phyloP scores from a whole-genome alignment of 2,329 filamentous ascomycete genomes.

The Clonostachys byssicola region DNA sequence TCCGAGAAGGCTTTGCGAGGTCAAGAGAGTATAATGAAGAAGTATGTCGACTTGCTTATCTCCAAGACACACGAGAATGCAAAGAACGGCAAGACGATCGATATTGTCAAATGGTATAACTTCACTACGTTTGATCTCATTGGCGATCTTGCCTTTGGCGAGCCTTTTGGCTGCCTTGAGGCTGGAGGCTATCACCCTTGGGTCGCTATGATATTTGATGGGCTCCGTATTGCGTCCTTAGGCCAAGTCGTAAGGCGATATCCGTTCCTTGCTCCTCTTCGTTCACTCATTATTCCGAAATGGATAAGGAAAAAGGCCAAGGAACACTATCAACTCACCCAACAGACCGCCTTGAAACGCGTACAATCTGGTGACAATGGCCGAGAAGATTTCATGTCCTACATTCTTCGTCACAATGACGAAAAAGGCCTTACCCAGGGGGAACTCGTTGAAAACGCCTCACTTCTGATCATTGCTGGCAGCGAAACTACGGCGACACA shows the following conservation, averaged over 20 bases:
- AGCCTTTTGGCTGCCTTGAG: constrained; percentile 5
- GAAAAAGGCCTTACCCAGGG: background rate
- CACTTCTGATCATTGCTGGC: too few relatives aligned
- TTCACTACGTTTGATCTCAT: constrained; percentile 3
- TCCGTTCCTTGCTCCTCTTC: too few relatives aligned
- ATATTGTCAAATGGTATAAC: constrained; percentile 10
- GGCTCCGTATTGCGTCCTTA: background rate
- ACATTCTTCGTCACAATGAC: background rate
- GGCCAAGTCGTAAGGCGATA: background rate
- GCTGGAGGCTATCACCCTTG: background rate
- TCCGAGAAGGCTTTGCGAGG: constrained; percentile 17
- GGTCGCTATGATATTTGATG: background rate
- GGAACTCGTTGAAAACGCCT: too few relatives aligned
- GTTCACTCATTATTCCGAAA: background rate
- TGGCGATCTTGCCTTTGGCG: constrained; percentile 15
- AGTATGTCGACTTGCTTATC: constrained; percentile 16
- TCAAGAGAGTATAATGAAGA: constrained; percentile 20
- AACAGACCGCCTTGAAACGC: background rate
- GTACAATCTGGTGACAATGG: background rate
- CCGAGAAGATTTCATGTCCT: background rate
- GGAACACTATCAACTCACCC: background rate
- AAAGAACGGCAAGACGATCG: too few relatives aligned
- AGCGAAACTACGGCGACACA: too few relatives aligned
- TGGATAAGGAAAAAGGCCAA: background rate
- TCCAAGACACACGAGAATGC: background rate